Conservation (phyloP, 495 filamentous ascomycete genomes). For the Lasiosphaeria miniovina region DNA sequence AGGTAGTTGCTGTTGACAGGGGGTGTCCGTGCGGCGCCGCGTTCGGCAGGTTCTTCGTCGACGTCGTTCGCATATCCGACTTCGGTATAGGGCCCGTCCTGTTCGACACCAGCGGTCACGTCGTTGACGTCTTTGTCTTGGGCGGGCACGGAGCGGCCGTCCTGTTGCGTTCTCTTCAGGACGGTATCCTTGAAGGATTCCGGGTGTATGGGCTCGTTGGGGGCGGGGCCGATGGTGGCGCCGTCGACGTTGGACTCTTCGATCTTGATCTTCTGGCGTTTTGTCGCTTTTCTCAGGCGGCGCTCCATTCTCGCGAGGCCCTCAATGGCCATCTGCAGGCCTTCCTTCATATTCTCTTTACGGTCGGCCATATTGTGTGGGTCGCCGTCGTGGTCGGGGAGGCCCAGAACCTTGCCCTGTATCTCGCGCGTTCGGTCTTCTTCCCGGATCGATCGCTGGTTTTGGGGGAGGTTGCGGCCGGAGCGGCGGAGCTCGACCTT, state of each 20-base stretch:
- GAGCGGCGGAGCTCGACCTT: slow-evolving; percentile 26
- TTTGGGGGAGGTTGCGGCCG: slow-evolving; percentile 16
- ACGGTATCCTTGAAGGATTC: neutral
- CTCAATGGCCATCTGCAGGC: slow-evolving; percentile 26
- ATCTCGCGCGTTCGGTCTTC: slow-evolving; percentile 14
- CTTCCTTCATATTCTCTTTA: slow-evolving; percentile 16
- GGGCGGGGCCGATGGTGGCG: neutral
- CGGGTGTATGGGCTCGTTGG: neutral
- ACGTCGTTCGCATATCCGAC: neutral
- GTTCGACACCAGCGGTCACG: neutral
- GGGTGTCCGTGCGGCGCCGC: slow-evolving; percentile 56
- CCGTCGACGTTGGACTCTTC: slow-evolving; percentile 12
- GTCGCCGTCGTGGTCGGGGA: slow-evolving; percentile 1
- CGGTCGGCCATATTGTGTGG: slow-evolving; percentile 11
- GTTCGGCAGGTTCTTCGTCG: slow-evolving; percentile 39
- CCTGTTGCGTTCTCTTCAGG: neutral
- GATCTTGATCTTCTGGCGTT: slow-evolving; percentile 29
- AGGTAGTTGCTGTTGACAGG: slow-evolving; percentile 83
- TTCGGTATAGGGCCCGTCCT: neutral
- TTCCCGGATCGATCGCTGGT: slow-evolving; percentile 2
- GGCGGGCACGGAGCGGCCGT: too few species aligned
- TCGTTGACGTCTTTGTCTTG: slow-evolving; percentile 7
- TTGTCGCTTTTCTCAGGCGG: slow-evolving; percentile 23
- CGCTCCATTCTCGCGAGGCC: slow-evolving; percentile 31
- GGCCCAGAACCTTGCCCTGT: slow-evolving; percentile 19